Conservation (phyloP, 1,139 yeast genomes). For the Pichia norvegensis region DNA sequence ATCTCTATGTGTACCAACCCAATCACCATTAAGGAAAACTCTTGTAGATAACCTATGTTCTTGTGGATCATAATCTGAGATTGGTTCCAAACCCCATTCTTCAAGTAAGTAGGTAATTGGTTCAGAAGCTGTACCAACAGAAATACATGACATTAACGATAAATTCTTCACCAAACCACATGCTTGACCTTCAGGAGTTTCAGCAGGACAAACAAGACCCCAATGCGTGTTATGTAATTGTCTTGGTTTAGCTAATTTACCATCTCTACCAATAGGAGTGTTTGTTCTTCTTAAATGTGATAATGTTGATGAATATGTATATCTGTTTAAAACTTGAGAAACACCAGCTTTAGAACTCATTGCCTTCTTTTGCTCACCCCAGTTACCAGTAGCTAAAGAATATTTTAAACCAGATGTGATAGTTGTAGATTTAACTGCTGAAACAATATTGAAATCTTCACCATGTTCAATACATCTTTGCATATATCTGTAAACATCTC, state of each 20-base stretch:
- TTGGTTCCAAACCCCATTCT: constrained; percentile 99
- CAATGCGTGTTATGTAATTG: constrained; percentile 98
- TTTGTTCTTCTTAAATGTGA: constrained; percentile 98
- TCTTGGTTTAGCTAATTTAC: constrained; percentile 96
- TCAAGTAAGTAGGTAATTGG: constrained; percentile 89
- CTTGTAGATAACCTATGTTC: constrained; percentile 88
- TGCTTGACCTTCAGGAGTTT: constrained; percentile 99
- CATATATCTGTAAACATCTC: constrained; percentile 95
- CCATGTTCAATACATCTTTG: constrained; percentile 98
- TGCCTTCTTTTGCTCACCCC: constrained; percentile 99
- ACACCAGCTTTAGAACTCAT: constrained; percentile 99
- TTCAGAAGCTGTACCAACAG: constrained; percentile 96
- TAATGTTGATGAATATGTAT: constrained; percentile 92
- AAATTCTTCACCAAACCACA: constrained; percentile 97
- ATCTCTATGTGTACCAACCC: constrained; percentile 98
- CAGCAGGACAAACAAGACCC: constrained; percentile 99
- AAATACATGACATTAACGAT: constrained; percentile 93
- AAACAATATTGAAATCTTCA: constrained; percentile 89
- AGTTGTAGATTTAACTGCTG: constrained; percentile 95
- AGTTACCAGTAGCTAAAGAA: constrained; percentile 97
- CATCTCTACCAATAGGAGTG: constrained; percentile 98
- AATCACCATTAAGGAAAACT: constrained; percentile 95
- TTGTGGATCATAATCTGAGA: constrained; percentile 92
- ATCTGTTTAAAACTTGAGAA: constrained; percentile 95
- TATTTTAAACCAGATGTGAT: constrained; percentile 96